A percentile compares a stretch with the other conserved stretches of the same genome.
phyloP scores from a whole-genome alignment of 768 basidiomycete genomes.

The Vararia minispora region DNA sequence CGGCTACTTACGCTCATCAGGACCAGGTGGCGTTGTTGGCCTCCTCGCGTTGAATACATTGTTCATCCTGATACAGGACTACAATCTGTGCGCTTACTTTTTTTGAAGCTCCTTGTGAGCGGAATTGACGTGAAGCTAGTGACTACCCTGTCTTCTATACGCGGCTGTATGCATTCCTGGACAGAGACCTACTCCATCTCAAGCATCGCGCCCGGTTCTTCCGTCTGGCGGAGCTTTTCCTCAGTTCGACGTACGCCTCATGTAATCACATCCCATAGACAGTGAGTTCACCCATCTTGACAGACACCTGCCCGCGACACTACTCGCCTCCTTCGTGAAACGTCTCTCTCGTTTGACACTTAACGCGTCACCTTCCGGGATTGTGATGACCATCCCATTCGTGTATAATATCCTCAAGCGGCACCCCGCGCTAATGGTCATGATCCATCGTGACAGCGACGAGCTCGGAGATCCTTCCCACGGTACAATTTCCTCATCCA shows the following conservation, averaged over 20 bases:
- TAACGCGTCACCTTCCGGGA: slow-evolving; percentile 78
- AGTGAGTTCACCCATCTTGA: slow-evolving; percentile 8
- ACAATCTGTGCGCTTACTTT: slow-evolving; percentile 64
- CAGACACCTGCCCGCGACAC: slow-evolving; percentile 78
- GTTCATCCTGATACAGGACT: slow-evolving; percentile 83
- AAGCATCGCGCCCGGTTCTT: slow-evolving; percentile 95
- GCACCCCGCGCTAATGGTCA: slow-evolving; percentile 84
- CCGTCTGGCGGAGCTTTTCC: slow-evolving; percentile 81
- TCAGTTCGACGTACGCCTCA: slow-evolving; percentile 73
- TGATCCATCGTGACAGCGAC: slow-evolving; percentile 67
- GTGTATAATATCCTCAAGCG: slow-evolving; percentile 89
- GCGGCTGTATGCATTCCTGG: slow-evolving; percentile 81
- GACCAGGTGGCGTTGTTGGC: slow-evolving; percentile 68
- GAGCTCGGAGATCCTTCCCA: slow-evolving; percentile 15
- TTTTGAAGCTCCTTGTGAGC: background rate
- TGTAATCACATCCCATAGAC: background rate
- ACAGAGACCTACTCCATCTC: slow-evolving; percentile 78
- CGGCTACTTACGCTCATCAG: slow-evolving; percentile 1
- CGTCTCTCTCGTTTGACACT: slow-evolving; percentile 79
- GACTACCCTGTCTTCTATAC: slow-evolving; percentile 96
- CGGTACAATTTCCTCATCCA: background rate
- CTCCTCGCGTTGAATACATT: slow-evolving; percentile 86
- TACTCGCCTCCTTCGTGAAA: slow-evolving; percentile 95
- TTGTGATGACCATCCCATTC: slow-evolving; percentile 87
- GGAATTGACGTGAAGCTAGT: slow-evolving; percentile 28